A percentile compares a stretch with the other conserved stretches of the same genome.
Evolutionary conservation across 2,329 filamentous ascomycete genomes (phyloP).

Genomic region (Aspergillus awamori): DNA sequence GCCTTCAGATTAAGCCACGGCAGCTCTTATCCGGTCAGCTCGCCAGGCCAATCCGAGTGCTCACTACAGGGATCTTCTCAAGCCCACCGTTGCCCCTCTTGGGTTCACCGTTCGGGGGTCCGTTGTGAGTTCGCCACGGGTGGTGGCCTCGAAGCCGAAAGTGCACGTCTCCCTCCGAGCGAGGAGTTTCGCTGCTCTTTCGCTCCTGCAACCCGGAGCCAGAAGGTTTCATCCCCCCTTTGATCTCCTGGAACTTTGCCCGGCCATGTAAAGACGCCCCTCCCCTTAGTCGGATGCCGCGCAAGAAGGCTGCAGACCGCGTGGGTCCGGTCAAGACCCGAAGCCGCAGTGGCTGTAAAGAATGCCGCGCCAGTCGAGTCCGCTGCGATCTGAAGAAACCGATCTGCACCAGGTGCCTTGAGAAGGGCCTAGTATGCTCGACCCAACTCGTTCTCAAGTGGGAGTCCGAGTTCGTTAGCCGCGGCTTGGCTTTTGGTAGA

Average conservation of each 20-base stretch:
- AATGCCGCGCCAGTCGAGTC: conserved; percentile 46
- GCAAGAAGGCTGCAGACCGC: conserved; percentile 41
- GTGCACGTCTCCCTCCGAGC: not conserved
- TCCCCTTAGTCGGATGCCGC: conserved; percentile 34
- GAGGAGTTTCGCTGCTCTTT: not conserved
- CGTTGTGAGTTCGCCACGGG: not conserved
- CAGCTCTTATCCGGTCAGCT: not conserved
- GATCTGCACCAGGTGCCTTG: conserved; percentile 40
- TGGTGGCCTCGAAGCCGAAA: not conserved
- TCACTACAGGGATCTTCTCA: not conserved
- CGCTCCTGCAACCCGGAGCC: not conserved
- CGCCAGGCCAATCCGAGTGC: not conserved
- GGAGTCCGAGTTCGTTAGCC: conserved; percentile 45
- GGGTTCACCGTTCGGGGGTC: not conserved
- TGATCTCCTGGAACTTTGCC: not conserved
- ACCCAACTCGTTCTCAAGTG: conserved; percentile 43
- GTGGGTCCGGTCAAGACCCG: conserved; percentile 42
- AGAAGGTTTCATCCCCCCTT: not conserved
- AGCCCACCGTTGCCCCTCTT: not conserved
- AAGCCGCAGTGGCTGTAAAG: conserved; percentile 45
- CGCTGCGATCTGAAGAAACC: conserved; percentile 46
- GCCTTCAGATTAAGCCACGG: not conserved
- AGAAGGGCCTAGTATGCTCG: conserved; percentile 40
- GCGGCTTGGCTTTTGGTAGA: conserved; percentile 48
- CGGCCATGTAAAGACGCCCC: conserved; percentile 30